These are phyloP conservation scores for Globisporangium polare DNA, from an alignment of 352 stramenopile species.

Conservation along the genomic window DNA sequence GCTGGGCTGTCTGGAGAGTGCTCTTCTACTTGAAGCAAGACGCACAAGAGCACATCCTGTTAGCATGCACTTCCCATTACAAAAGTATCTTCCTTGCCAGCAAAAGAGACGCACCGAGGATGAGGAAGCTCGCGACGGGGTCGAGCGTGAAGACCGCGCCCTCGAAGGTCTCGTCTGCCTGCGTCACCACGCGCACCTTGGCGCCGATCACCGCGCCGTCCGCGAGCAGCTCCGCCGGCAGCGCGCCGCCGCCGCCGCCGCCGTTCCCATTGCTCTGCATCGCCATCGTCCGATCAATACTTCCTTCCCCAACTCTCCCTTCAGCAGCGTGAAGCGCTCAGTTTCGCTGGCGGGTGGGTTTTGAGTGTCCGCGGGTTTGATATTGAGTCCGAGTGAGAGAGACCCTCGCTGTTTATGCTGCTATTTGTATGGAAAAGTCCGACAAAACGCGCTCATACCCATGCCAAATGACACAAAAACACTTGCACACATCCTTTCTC, in stretches of 20 bases:
- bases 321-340: background rate
- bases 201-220: conserved; percentile 60
- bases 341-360: background rate
- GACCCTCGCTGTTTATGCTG: background rate
- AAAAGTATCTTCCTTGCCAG: background rate
- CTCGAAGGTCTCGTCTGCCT: conserved; percentile 48
- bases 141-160: conserved; percentile 79
- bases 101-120: conserved; percentile 44
- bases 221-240: conserved; percentile 58
- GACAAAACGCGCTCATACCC: background rate
- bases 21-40: conserved; percentile 37
- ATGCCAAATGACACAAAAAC: background rate
- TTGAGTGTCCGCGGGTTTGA: background rate
- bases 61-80: background rate
- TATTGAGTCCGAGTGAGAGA: background rate
- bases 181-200: conserved; percentile 59
- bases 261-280: conserved; percentile 17
- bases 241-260: conserved; percentile 8
- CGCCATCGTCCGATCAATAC: conserved; percentile 9
- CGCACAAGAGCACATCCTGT: background rate
- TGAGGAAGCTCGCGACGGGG: conserved; percentile 71
- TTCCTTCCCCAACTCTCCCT: background rate
- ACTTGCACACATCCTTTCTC: background rate
- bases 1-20: conserved; percentile 22
- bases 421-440: background rate